phyloP scores from a whole-genome alignment of 495 filamentous ascomycete genomes.

The Neurospora sp. region DNA sequence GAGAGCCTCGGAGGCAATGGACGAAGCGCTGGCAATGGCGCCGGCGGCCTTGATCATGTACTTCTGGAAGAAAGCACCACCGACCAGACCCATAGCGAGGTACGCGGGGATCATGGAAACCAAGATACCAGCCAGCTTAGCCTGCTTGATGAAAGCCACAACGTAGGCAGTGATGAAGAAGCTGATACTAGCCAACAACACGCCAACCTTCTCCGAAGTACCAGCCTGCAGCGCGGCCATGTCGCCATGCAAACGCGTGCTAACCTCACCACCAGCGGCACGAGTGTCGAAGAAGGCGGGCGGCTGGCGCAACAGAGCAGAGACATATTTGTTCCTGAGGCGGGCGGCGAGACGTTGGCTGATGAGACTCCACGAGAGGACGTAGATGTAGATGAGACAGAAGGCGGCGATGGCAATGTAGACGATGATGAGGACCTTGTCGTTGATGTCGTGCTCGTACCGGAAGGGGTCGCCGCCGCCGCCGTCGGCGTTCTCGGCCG shows the following conservation, averaged over 20 bases:
- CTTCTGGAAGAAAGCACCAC: conserved; percentile 48
- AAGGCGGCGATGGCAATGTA: conserved; percentile 54
- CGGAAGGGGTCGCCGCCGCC: conserved; percentile 10
- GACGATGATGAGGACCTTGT: conserved; percentile 49
- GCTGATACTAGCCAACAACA: conserved; percentile 43
- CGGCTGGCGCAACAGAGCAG: conserved; percentile 48
- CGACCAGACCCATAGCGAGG: conserved; percentile 50
- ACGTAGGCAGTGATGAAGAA: conserved; percentile 55
- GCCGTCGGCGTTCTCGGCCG: conserved; percentile 14
- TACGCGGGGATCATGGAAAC: conserved; percentile 55
- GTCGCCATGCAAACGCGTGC: conserved; percentile 49
- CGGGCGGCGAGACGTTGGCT: conserved; percentile 52
- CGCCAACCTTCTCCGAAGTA: conserved; percentile 57
- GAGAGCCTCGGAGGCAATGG: conserved; percentile 82
- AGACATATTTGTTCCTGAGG: conserved; percentile 48
- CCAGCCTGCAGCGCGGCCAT: conserved; percentile 50
- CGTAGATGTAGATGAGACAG: conserved; percentile 45
- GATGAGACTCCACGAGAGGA: conserved; percentile 48
- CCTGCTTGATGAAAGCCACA: conserved; percentile 52
- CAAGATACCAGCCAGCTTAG: conserved; percentile 40
- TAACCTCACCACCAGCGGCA: conserved; percentile 44
- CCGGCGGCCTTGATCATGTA: conserved; percentile 42
- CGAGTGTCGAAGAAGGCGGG: conserved; percentile 50
- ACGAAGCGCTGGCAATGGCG: conserved; percentile 36
- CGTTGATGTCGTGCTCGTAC: conserved; percentile 40